Evolutionary conservation across 2,329 filamentous ascomycete species (phyloP).

Genomic region (Helminthosporium solani): DNA sequence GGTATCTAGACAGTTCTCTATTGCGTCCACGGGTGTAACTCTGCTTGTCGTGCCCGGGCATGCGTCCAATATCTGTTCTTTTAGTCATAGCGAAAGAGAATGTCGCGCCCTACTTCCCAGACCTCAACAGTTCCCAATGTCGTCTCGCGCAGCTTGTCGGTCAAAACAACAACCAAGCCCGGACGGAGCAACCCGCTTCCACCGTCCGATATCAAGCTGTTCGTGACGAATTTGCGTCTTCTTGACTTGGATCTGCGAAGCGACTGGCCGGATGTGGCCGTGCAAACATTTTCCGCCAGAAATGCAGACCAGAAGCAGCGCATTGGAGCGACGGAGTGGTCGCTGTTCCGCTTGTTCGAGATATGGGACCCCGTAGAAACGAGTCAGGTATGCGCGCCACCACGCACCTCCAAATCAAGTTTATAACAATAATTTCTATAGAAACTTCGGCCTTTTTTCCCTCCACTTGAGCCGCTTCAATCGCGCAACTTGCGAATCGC

Average conservation of each 20-base stretch:
- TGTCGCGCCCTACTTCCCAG: slow-evolving; percentile 32
- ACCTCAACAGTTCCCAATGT: slow-evolving; percentile 22
- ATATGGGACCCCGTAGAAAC: slow-evolving; percentile 80
- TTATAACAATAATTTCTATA: slow-evolving; percentile 36
- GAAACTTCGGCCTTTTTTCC: slow-evolving; percentile 90
- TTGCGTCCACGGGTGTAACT: too few species aligned
- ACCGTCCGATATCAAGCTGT: slow-evolving; percentile 51
- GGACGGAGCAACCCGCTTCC: slow-evolving; percentile 21
- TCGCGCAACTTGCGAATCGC: slow-evolving; percentile 86
- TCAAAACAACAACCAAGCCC: slow-evolving; percentile 35
- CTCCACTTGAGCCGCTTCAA: slow-evolving; percentile 84
- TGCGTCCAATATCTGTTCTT: slow-evolving; percentile 11
- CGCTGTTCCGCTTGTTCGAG: slow-evolving; percentile 80
- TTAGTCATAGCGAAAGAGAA: slow-evolving; percentile 16
- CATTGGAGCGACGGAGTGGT: slow-evolving; percentile 83
- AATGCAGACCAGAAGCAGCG: slow-evolving; percentile 80
- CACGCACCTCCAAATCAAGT: background rate
- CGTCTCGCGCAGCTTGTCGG: slow-evolving; percentile 28
- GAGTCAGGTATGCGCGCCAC: slow-evolving; percentile 58
- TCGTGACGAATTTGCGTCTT: slow-evolving; percentile 80
- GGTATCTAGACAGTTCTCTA: too few species aligned
- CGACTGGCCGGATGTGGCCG: slow-evolving; percentile 78
- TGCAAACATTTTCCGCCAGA: slow-evolving; percentile 67
- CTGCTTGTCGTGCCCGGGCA: background rate
- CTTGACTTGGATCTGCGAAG: slow-evolving; percentile 73